phyloP scores from a whole-genome alignment of 2,329 filamentous ascomycete species.

The Arachnopeziza araneosa region DNA sequence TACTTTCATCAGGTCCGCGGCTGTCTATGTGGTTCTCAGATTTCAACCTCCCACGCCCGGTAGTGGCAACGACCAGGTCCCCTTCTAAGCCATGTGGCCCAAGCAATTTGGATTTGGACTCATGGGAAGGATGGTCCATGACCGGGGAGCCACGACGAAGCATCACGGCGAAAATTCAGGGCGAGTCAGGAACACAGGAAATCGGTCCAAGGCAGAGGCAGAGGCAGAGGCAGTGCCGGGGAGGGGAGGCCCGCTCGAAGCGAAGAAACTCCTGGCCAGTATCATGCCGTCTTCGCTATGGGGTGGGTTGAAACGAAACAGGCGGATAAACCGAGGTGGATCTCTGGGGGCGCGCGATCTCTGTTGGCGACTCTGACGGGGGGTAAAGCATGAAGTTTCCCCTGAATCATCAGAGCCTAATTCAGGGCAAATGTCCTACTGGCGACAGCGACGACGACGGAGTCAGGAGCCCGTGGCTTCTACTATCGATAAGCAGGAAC shows the following conservation, averaged over 20 bases:
- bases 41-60: slow-evolving; percentile 9
- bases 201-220: too few species aligned
- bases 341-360: background rate
- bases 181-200: slow-evolving; percentile 6
- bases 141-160: slow-evolving; percentile 14
- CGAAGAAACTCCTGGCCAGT: slow-evolving; percentile 17
- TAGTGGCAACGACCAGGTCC: slow-evolving; percentile 14
- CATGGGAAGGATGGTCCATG: slow-evolving; percentile 16
- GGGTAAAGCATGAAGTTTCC: slow-evolving; percentile 12
- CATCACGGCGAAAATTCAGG: slow-evolving; percentile 11
- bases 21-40: slow-evolving; percentile 4
- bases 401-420: slow-evolving; percentile 10
- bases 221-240: background rate
- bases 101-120: slow-evolving; percentile 16
- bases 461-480: background rate
- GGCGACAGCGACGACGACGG: too few species aligned
- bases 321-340: background rate
- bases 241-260: slow-evolving; percentile 2
- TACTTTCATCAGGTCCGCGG: slow-evolving; percentile 8
- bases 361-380: slow-evolving; percentile 3
- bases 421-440: background rate
- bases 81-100: slow-evolving; percentile 15
- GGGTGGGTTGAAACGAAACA: slow-evolving; percentile 22
- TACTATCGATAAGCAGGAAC: background rate
- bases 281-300: slow-evolving; percentile 12